Base-by-base conservation (phyloP, 345 rosid genomes). In the Dipteronia sinensis region DNA sequence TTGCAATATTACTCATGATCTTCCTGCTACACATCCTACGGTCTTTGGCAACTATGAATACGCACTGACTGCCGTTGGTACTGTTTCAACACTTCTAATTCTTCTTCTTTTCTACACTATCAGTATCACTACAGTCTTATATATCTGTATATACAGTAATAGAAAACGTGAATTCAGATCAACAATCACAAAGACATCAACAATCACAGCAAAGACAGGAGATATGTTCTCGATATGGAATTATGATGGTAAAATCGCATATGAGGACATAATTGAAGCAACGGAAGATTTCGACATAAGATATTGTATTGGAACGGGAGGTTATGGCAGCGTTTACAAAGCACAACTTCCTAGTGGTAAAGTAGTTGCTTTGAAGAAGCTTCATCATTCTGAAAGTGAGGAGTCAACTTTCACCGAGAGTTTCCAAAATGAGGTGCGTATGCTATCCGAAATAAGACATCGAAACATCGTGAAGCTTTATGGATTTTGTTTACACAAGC, bases 251-350 rank as follows among this genome's bases (percentile, higher is more conserved):
- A 64, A 10, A 15, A 65, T 80, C 19, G 76, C 72, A 5, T 75
- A 34, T 29, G 51, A 80, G 42, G 79, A 80, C 49, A 64, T 80
- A 27, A 65, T 70, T 20, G 11, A 25, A 20, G 79, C 76, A 25
- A 80, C 79, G 0, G 72, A 80, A 31, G 79, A 75, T 53, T 79
- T 79, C 53, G 76, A 74, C 67, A 49, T 65, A 12, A 62, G 40
- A 63, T 55, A 75, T 42, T 80, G 82, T 49, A 70, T 80, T 10
- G 82, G 82, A 23, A 70, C 78, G 0, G 82, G 82, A 8, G 72
- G 76, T 49, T 65, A 70, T 53, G 78, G 78, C 3, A 80, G 72
- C 17, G 68, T 80, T 6, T 80, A 80, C 27, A 70, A 6, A 70
- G 79, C 71, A 4, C 8, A 51, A 17, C 22, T 80, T 15, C 79